Evolutionary conservation across 176 grass and related monocot genomes (phyloP).

Genomic region (Bothriochloa decipiens): DNA sequence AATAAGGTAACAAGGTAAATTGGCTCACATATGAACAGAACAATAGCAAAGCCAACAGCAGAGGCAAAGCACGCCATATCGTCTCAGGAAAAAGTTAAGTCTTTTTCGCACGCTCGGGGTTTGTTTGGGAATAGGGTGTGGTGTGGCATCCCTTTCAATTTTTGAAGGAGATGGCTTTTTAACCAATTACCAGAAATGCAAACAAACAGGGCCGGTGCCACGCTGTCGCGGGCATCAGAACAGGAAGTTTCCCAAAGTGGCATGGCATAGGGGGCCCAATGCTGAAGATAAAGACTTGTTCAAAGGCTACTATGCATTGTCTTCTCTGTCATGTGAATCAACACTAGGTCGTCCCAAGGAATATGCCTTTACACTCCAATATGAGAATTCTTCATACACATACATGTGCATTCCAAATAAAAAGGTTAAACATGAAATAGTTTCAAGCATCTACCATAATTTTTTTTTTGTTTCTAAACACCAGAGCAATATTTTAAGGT

Average conservation of each 20-base stretch:
- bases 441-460: too few relatives aligned
- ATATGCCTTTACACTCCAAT: neutral
- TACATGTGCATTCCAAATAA: neutral
- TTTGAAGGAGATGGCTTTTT: neutral
- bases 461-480: neutral
- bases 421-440: neutral
- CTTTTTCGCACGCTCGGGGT: neutral
- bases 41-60: neutral
- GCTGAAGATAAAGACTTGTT: neutral
- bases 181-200: neutral
- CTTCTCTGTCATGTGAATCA: constrained; percentile 2
- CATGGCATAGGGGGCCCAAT: neutral
- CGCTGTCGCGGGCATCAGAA: neutral
- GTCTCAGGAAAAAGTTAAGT: too few relatives aligned
- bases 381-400: neutral
- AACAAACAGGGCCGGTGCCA: neutral
- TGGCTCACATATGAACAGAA: neutral
- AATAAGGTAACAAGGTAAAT: neutral
- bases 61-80: constrained; percentile 2
- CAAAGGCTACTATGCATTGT: neutral
- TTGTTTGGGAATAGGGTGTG: neutral
- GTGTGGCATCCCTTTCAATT: neutral
- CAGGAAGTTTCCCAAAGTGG: neutral
- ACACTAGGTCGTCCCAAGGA: neutral
- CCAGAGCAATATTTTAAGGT: neutral